These are phyloP conservation scores for Thalassiosira hispida DNA, from an alignment of 352 stramenopile species.

Conservation along the genomic window DNA sequence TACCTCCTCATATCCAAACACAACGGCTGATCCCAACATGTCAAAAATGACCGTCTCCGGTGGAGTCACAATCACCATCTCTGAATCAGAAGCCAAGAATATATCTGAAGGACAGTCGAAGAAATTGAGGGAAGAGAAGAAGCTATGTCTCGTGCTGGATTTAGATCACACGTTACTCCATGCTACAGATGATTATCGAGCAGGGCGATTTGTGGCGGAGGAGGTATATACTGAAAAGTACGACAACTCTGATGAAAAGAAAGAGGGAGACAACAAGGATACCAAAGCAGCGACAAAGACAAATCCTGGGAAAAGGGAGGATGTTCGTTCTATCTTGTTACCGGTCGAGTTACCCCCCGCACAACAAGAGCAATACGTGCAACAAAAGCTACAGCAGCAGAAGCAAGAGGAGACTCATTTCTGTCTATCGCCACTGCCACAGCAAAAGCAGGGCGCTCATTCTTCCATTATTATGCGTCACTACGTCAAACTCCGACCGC, in stretches of 20 bases:
- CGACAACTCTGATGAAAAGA: constrained; percentile 28
- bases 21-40: constrained; percentile 39
- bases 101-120: constrained; percentile 85
- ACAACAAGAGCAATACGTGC: constrained; percentile 36
- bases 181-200: constrained; percentile 86
- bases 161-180: constrained; percentile 97
- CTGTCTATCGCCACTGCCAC: constrained; percentile 6
- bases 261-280: not conserved
- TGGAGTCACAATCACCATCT: constrained; percentile 73
- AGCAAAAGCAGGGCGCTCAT: constrained; percentile 19
- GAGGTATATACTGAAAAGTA: too few species aligned
- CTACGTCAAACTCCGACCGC: constrained; percentile 92
- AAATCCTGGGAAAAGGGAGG: constrained; percentile 43
- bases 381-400: constrained; percentile 35
- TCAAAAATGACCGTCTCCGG: constrained; percentile 76
- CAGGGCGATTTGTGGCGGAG: constrained; percentile 54
- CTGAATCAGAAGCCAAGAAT: constrained; percentile 62
- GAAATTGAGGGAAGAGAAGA: constrained; percentile 88
- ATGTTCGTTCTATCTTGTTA: constrained; percentile 72
- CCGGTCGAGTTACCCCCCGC: constrained; percentile 43
- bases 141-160: constrained; percentile 95
- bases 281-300: constrained; percentile 26
- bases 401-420: constrained; percentile 17
- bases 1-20: not conserved
- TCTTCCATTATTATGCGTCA: constrained; percentile 82